Conservation (phyloP, 352 stramenopile genomes). For the Halophytophthora polymorphica region DNA sequence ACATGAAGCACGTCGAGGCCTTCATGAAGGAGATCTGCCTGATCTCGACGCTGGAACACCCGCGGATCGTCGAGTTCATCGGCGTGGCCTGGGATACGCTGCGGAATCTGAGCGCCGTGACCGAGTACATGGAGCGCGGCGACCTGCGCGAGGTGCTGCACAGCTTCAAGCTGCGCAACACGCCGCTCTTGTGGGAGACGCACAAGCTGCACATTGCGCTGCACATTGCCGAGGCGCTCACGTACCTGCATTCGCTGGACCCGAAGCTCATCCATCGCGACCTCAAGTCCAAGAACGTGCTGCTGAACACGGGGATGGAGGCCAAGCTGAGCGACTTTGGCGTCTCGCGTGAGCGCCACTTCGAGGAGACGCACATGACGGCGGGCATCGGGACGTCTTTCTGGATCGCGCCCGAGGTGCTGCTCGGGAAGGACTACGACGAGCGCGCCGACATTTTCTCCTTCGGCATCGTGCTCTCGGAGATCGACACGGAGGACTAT, state of each 20-base stretch:
- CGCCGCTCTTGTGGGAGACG: slow-evolving; percentile 22
- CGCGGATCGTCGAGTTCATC: slow-evolving; percentile 42
- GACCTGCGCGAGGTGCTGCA: slow-evolving; percentile 45
- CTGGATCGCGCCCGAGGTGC: slow-evolving; percentile 36
- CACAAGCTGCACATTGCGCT: slow-evolving; percentile 43
- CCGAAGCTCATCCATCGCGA: slow-evolving; percentile 41
- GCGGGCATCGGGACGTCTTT: slow-evolving; percentile 31
- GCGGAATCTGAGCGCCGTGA: slow-evolving; percentile 35
- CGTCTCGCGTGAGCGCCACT: slow-evolving; percentile 31
- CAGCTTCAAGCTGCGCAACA: slow-evolving; percentile 30
- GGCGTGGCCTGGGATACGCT: slow-evolving; percentile 40
- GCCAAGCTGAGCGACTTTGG: slow-evolving; percentile 75
- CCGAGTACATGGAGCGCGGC: slow-evolving; percentile 53
- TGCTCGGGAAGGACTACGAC: slow-evolving; percentile 30
- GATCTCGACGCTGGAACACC: slow-evolving; percentile 34
- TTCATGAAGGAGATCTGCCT: slow-evolving; percentile 45
- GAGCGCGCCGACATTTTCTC: slow-evolving; percentile 39
- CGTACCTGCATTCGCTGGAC: slow-evolving; percentile 45
- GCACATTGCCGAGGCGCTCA: slow-evolving; percentile 41
- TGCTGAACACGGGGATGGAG: slow-evolving; percentile 43
- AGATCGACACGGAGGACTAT: slow-evolving; percentile 40
- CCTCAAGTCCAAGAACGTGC: slow-evolving; percentile 43
- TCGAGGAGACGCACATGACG: slow-evolving; percentile 28
- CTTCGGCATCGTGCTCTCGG: slow-evolving; percentile 39
- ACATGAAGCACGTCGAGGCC: slow-evolving; percentile 31